Evolutionary conservation across 257 asterid genomes (phyloP).

Genomic region (Solanum neorickii): DNA sequence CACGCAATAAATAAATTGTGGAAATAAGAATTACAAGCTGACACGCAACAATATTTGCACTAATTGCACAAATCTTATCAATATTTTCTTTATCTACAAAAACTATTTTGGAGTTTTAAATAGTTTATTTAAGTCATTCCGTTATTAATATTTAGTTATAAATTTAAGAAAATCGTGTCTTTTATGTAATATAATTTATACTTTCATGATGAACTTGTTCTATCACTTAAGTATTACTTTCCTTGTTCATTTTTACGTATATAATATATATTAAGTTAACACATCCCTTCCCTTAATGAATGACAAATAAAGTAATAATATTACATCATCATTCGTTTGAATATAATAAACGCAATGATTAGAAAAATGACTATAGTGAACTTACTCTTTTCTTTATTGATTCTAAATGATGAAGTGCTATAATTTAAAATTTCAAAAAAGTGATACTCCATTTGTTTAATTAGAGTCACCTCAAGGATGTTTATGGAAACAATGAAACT

Average conservation of each 20-base stretch:
- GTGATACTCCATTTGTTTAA: background rate
- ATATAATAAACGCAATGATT: too few species aligned
- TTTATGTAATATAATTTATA: background rate
- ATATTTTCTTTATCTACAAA: background rate
- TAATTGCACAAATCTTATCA: background rate
- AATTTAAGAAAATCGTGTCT: too few species aligned
- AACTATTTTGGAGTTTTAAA: background rate
- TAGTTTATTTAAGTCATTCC: background rate
- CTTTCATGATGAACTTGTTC: background rate
- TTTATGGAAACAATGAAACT: background rate
- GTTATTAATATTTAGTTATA: too few species aligned
- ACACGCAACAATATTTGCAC: background rate
- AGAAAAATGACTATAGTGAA: too few species aligned
- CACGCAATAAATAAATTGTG: background rate
- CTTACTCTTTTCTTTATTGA: too few species aligned
- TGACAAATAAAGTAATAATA: fast-evolving
- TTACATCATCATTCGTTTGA: background rate
- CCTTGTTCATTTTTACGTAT: fast-evolving
- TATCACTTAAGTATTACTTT: background rate
- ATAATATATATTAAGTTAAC: too few species aligned
- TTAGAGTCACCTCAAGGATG: background rate
- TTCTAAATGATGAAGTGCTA: too few species aligned
- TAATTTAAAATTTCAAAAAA: background rate
- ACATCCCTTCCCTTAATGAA: fast-evolving
- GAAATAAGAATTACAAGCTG: background rate